Conservation (phyloP, 345 rosid species). For the Heritiera fomes region DNA sequence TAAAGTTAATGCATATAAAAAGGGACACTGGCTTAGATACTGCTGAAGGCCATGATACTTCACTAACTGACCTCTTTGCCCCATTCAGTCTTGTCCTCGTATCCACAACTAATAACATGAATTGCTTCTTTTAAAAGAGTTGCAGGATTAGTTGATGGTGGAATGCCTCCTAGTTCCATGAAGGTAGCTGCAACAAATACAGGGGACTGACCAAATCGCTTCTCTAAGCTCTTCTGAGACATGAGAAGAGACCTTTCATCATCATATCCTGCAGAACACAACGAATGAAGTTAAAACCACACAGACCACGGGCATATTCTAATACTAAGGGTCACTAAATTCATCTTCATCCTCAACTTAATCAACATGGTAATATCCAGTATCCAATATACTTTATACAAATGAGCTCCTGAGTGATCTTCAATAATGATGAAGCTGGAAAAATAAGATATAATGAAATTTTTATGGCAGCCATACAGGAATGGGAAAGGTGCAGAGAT, state of each 20-base stretch:
- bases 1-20: slow-evolving; percentile 17
- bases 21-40: slow-evolving; percentile 4
- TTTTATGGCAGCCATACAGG: background rate
- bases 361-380: slow-evolving; percentile 11
- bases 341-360: slow-evolving; percentile 11
- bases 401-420: background rate
- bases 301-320: background rate
- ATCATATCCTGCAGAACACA: slow-evolving; percentile 79
- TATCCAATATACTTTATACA: background rate
- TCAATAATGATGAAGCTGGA: background rate
- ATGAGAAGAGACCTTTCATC: slow-evolving; percentile 97
- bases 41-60: slow-evolving; percentile 12
- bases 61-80: slow-evolving; percentile 81
- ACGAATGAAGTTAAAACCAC: slow-evolving; percentile 17
- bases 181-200: slow-evolving; percentile 97
- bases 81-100: slow-evolving; percentile 99
- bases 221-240: slow-evolving; percentile 96
- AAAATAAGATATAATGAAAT: background rate
- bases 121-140: slow-evolving; percentile 93
- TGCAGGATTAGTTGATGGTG: slow-evolving; percentile 96
- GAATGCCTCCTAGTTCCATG: slow-evolving; percentile 98
- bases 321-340: background rate
- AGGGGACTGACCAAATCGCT: slow-evolving; percentile 99
- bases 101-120: slow-evolving; percentile 99
- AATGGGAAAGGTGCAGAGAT: background rate